Base-by-base conservation (phyloP, 371 early-diverging fungal genomes). In the Mortierella sp. region DNA sequence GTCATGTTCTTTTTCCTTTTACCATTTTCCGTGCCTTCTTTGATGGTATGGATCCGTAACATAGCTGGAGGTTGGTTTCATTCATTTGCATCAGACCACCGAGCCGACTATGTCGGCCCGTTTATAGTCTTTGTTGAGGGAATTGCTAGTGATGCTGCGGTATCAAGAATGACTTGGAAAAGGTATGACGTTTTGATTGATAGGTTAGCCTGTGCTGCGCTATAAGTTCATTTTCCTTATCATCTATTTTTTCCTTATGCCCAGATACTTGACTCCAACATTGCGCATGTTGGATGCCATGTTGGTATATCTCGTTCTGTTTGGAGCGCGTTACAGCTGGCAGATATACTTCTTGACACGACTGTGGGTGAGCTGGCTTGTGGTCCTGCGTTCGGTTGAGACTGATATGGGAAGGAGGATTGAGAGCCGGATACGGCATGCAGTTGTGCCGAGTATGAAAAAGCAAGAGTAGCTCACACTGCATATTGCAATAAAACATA, bases 21-120 rank as follows among this genome's bases (percentile, higher is more conserved):
- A 12, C 92, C 92, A 5, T 90, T 91, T 62, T 86, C 84, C 72
- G 52, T 88, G 8, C 92, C 92, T 1, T 87, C 88, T 14, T 64
- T 92, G 49, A 83, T 92, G 72, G 91, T 90, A 12, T 92, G 91
- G 90, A 87, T 89, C 67, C 78, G 92, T 28, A 92, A 92, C 77
- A 68, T 90, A 14, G 86, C 88, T 12, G 90, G 88, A 6, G 87
- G 89, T 61, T 92, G 92, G 92, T 88, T 86, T 68, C 87, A 84
- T 9, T 90, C 90, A 0, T 89, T 90, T 67, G 86, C 86, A 2
- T 86, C 90, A 1, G 92, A 92, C 60, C 91, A 92, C 66, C 87
- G 84, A 63, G 78, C 90, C 20, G 71, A 87, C 30, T 87, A 88
- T 12, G 87, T 92, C 59, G 88, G 88, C 4, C 91, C 92, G 0